Percentiles rank a stretch among this genome's conserved stretches.
Conservation (phyloP, 805 yeast genomes). For the Yamadazyma tumulicola region DNA sequence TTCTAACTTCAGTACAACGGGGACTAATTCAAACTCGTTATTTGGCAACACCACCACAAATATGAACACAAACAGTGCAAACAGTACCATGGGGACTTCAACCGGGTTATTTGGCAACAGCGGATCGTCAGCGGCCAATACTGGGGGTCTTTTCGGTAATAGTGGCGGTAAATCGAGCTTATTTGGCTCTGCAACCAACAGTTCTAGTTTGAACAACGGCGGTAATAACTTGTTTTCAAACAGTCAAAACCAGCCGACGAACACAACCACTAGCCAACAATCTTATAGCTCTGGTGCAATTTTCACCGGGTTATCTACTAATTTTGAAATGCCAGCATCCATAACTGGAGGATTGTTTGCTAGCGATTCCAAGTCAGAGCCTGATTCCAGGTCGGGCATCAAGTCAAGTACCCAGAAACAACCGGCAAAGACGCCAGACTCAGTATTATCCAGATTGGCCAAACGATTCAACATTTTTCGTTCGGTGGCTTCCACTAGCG, state of each 20-base stretch:
- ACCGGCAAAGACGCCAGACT: neutral
- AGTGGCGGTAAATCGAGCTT: constrained; percentile 7
- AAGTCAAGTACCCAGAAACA: constrained; percentile 1
- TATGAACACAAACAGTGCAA: constrained; percentile 2
- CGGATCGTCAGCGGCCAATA: constrained; percentile 7
- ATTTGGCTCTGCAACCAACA: constrained; percentile 7
- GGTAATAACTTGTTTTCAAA: constrained; percentile 11
- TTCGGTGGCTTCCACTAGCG: neutral
- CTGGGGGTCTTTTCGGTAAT: constrained; percentile 23
- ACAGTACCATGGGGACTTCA: no score
- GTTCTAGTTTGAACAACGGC: constrained; percentile 6
- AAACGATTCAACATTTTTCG: constrained; percentile 11
- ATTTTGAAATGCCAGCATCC: constrained; percentile 13
- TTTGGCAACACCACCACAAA: constrained; percentile 17
- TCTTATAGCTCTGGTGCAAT: constrained; percentile 9
- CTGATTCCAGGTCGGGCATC: neutral
- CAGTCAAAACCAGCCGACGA: neutral
- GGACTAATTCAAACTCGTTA: constrained; percentile 7
- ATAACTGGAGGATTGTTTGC: constrained; percentile 11
- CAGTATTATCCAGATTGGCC: constrained; percentile 8
- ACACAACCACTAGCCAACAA: neutral
- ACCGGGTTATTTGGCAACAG: constrained; percentile 22
- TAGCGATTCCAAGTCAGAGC: neutral
- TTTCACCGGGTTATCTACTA: constrained; percentile 8
- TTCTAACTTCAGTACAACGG: neutral